These are phyloP conservation scores for Psilocybe azurescens DNA, from an alignment of 768 basidiomycete genomes.

Conservation along the genomic window DNA sequence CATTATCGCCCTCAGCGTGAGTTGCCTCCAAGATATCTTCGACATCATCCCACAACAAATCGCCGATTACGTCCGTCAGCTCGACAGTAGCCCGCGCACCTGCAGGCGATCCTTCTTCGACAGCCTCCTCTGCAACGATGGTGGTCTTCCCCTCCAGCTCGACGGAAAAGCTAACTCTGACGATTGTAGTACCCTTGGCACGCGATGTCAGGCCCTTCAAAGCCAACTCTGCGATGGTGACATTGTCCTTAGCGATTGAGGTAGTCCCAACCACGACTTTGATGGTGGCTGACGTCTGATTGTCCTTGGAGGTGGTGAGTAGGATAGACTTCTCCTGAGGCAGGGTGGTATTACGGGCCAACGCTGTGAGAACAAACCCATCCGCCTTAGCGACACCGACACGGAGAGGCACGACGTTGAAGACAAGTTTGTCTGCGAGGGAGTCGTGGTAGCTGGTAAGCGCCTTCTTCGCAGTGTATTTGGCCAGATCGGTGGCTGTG, in stretches of 20 bases:
- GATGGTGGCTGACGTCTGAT: slow-evolving; percentile 13
- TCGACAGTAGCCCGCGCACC: neutral
- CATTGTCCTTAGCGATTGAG: slow-evolving; percentile 6
- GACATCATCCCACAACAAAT: slow-evolving; percentile 1
- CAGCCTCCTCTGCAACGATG: slow-evolving; percentile 14
- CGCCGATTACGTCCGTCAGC: slow-evolving; percentile 9
- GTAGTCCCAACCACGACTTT: slow-evolving; percentile 13
- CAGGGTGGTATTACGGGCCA: slow-evolving; percentile 10
- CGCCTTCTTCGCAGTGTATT: slow-evolving; percentile 10
- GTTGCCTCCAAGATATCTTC: slow-evolving; percentile 8
- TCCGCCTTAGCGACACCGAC: slow-evolving; percentile 18
- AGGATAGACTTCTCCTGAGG: slow-evolving; percentile 11
- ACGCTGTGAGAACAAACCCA: slow-evolving; percentile 13
- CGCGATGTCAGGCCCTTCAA: slow-evolving; percentile 5
- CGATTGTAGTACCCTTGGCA: neutral
- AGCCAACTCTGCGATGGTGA: slow-evolving; percentile 11
- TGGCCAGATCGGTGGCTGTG: neutral
- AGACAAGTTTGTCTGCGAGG: slow-evolving; percentile 1
- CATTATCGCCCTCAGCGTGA: neutral
- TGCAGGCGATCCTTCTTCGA: neutral
- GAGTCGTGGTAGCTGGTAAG: slow-evolving; percentile 1
- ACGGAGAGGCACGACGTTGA: slow-evolving; percentile 15
- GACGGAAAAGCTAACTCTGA: slow-evolving; percentile 14
- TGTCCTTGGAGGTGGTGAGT: slow-evolving; percentile 14
- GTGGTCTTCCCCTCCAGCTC: slow-evolving; percentile 14